These are phyloP conservation scores for Diaporthe aspalathi DNA, from an alignment of 2,329 filamentous ascomycete species.

Conservation along the genomic window DNA sequence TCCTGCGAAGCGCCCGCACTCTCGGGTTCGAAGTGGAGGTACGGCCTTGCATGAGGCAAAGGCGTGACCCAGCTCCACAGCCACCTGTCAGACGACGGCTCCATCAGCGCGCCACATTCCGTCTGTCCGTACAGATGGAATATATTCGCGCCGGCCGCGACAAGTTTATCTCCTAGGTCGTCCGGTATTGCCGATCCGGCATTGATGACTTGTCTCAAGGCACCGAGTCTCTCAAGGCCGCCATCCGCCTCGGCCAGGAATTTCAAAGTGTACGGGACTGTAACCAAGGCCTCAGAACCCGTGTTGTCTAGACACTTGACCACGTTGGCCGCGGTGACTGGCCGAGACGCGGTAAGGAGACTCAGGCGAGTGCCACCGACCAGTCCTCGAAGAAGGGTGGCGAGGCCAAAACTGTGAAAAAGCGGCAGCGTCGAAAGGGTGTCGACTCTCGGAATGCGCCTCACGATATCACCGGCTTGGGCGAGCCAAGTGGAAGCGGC, in stretches of 20 bases:
- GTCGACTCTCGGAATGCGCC: conserved; percentile 20
- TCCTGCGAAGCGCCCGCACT: neutral
- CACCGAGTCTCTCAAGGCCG: conserved; percentile 5
- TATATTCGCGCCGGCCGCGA: neutral
- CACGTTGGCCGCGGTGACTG: conserved; percentile 13
- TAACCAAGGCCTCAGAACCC: conserved; percentile 5
- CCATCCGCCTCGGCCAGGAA: conserved; percentile 26
- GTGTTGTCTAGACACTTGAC: neutral
- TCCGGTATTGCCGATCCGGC: conserved; percentile 27
- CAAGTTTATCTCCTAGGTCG: conserved; percentile 17
- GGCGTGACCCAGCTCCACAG: conserved; percentile 31
- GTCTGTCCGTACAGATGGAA: conserved; percentile 32
- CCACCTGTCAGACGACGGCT: conserved; percentile 16
- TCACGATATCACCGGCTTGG: conserved; percentile 23
- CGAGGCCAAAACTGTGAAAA: conserved; percentile 31
- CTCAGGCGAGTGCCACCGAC: conserved; percentile 27
- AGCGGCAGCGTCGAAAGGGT: conserved; percentile 23
- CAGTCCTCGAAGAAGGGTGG: conserved; percentile 23
- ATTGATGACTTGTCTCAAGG: conserved; percentile 25
- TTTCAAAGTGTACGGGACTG: conserved; percentile 28
- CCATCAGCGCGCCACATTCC: conserved; percentile 26
- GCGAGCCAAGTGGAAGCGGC: conserved; percentile 23
- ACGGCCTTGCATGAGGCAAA: conserved; percentile 10
- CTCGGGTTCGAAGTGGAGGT: conserved; percentile 16
- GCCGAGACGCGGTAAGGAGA: conserved; percentile 19